Evolutionary conservation across 176 grass and related monocot genomes (phyloP).

Genomic region (Calamus simplicifolius): DNA sequence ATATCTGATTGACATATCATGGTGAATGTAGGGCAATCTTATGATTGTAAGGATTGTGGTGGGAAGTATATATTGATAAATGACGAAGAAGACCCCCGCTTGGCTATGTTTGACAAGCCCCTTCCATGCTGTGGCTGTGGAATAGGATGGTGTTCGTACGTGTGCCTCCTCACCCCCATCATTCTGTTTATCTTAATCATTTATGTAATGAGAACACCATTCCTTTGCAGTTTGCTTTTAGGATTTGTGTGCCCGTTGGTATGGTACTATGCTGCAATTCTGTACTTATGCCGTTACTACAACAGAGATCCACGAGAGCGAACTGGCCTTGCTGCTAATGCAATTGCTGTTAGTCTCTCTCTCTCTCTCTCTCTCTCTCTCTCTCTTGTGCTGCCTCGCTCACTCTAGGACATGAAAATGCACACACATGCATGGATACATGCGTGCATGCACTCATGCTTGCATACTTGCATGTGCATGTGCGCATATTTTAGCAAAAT

Average conservation of each 20-base stretch:
- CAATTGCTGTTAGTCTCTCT: constrained; percentile 50
- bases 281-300: constrained; percentile 79
- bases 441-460: no score
- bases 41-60: constrained; percentile 45
- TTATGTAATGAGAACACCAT: no score
- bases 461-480: no score
- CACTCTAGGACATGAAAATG: no score
- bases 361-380: constrained; percentile 19
- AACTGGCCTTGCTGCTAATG: constrained; percentile 70
- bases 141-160: constrained; percentile 96
- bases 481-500: no score
- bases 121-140: constrained; percentile 91
- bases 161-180: constrained; percentile 13
- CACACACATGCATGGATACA: no score
- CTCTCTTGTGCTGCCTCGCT: background rate
- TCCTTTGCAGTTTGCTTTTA: constrained; percentile 73
- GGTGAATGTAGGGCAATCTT: constrained; percentile 28
- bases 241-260: constrained; percentile 87
- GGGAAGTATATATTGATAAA: constrained; percentile 59
- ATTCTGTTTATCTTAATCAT: background rate
- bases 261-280: constrained; percentile 63
- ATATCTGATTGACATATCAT: background rate
- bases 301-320: constrained; percentile 88
- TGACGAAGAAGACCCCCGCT: constrained; percentile 79
- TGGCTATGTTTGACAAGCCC: constrained; percentile 66